Percentiles rank a stretch among this genome's conserved stretches.
Evolutionary conservation across 495 filamentous ascomycete genomes (phyloP).

Genomic region (Corynascus novoguineensis): DNA sequence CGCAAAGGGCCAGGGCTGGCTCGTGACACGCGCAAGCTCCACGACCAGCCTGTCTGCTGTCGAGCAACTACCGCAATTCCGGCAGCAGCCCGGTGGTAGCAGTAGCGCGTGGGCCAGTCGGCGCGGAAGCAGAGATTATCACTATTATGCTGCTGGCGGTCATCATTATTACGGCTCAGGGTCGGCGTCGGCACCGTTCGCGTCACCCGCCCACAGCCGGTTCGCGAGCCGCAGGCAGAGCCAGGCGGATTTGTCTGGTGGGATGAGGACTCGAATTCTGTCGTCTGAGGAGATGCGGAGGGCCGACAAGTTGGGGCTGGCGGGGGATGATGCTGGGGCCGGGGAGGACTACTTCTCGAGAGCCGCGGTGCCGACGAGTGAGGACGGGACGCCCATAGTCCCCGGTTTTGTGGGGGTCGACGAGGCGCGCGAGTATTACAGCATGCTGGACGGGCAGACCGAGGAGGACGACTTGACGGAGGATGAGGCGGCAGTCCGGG

Average conservation of each 20-base stretch:
- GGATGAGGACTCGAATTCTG: too few relatives aligned
- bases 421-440: conserved; percentile 40
- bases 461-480: conserved; percentile 23
- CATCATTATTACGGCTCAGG: not conserved
- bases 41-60: conserved; percentile 64
- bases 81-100: too few relatives aligned
- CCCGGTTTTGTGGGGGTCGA: conserved; percentile 58
- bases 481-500: conserved; percentile 52
- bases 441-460: conserved; percentile 30
- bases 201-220: conserved; percentile 37
- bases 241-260: conserved; percentile 36
- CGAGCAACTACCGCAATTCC: too few relatives aligned
- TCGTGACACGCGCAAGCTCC: conserved; percentile 58
- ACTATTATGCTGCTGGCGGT: not conserved
- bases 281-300: conserved; percentile 5
- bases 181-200: not conserved
- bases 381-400: conserved; percentile 34
- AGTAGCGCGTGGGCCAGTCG: not conserved
- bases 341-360: not conserved
- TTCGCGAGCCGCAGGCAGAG: conserved; percentile 43
- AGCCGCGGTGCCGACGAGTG: conserved; percentile 8
- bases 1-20: conserved; percentile 75
- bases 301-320: conserved; percentile 24
- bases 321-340: conserved; percentile 15
- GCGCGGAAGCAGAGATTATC: not conserved